phyloP scores from a whole-genome alignment of 352 stramenopile genomes.

The Phytophthora chlamydospora region DNA sequence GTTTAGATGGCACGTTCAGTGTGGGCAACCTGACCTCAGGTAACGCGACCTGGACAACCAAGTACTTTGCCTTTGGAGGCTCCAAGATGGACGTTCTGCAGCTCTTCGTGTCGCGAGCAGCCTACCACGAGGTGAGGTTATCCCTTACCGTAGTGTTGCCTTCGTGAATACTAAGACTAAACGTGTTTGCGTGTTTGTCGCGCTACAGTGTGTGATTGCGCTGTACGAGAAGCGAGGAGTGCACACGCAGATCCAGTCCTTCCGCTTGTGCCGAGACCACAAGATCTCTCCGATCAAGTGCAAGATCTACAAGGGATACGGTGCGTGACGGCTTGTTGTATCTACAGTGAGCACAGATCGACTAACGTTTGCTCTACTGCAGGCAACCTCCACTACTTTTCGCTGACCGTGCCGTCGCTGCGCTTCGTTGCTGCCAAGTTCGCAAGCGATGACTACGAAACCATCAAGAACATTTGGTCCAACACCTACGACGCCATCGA shows the following conservation, averaged over 20 bases:
- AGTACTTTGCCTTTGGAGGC: constrained; percentile 85
- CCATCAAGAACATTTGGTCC: constrained; percentile 83
- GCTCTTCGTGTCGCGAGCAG: constrained; percentile 82
- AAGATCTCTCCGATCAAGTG: constrained; percentile 87
- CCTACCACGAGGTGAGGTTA: constrained; percentile 73
- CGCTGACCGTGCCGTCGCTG: constrained; percentile 77
- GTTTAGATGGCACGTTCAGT: constrained; percentile 81
- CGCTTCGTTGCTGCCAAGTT: constrained; percentile 86
- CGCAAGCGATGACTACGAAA: constrained; percentile 84
- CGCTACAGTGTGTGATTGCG: constrained; percentile 73
- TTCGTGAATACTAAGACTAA: neutral
- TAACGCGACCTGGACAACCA: constrained; percentile 76
- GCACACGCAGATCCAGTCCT: constrained; percentile 85
- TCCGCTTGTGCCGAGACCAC: constrained; percentile 82
- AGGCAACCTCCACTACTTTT: constrained; percentile 88
- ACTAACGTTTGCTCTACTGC: constrained; percentile 5
- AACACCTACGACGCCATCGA: constrained; percentile 84
- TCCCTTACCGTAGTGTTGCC: neutral
- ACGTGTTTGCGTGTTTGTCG: neutral
- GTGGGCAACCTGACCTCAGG: constrained; percentile 80
- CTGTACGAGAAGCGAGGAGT: constrained; percentile 85
- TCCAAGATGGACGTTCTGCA: constrained; percentile 85
- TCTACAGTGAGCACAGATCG: neutral
- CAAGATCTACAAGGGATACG: constrained; percentile 91
- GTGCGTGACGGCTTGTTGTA: constrained; percentile 21